Conservation (phyloP, 768 basidiomycete genomes). For the Pisolithus marmoratus region DNA sequence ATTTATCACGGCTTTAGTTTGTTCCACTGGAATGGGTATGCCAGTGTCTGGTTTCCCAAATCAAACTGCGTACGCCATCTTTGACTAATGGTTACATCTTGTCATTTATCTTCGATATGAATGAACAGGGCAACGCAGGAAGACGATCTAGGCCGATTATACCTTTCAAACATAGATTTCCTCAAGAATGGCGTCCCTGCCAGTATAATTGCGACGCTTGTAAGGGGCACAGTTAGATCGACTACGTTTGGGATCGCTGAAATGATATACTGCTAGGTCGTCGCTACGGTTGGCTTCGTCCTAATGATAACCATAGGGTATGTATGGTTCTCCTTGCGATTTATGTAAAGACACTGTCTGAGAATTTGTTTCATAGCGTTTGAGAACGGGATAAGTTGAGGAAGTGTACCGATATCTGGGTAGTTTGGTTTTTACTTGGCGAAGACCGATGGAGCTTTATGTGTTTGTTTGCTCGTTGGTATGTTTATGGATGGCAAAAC, state of each 20-base stretch:
- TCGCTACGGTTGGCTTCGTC: slow-evolving; percentile 78
- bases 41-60: slow-evolving; percentile 99
- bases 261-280: slow-evolving; percentile 45
- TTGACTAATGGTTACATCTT: background rate
- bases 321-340: slow-evolving; percentile 21
- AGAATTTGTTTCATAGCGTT: background rate
- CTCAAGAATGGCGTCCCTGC: slow-evolving; percentile 92
- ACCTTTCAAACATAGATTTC: slow-evolving; percentile 83
- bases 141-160: slow-evolving; percentile 87
- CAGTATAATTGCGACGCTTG: slow-evolving; percentile 82
- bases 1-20: slow-evolving; percentile 89
- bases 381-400: background rate
- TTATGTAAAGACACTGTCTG: too few relatives aligned
- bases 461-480: too few relatives aligned
- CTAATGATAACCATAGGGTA: slow-evolving; percentile 72
- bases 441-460: too few relatives aligned
- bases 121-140: slow-evolving; percentile 79
- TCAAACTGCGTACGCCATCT: slow-evolving; percentile 75
- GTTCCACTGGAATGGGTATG: slow-evolving; percentile 96
- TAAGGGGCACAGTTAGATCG: slow-evolving; percentile 30
- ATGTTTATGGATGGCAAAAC: too few relatives aligned
- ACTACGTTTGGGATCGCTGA: background rate
- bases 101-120: background rate
- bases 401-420: too few relatives aligned
- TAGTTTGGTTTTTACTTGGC: too few relatives aligned